A percentile compares a stretch with the other conserved stretches of the same genome.
These are phyloP conservation scores for Leptodermis oblonga DNA, from an alignment of 257 asterid genomes.

Conservation along the genomic window DNA sequence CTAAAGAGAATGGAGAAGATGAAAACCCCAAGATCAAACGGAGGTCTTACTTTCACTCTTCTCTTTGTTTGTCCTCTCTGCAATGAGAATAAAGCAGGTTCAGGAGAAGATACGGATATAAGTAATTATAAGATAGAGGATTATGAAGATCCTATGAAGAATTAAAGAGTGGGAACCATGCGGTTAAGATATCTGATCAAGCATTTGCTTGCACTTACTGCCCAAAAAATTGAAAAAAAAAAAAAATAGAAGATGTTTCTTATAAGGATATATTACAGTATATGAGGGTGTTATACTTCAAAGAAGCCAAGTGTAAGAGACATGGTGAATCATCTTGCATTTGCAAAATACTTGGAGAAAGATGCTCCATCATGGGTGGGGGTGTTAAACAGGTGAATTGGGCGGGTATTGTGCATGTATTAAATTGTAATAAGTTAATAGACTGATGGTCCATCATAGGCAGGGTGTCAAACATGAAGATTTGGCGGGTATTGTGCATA, in stretches of 20 bases:
- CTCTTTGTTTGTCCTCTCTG: no score
- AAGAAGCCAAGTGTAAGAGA: slow-evolving; percentile 52
- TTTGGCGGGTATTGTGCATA: no score
- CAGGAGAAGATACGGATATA: slow-evolving; percentile 40
- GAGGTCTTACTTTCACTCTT: no score
- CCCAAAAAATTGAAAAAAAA: slow-evolving; percentile 58
- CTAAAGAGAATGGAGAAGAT: no score
- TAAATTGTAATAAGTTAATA: no score
- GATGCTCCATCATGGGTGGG: no score
- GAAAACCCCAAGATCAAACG: no score
- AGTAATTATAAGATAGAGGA: slow-evolving; percentile 41
- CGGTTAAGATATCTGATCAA: slow-evolving; percentile 46
- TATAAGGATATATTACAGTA: slow-evolving; percentile 67
- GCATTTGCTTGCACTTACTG: slow-evolving; percentile 74
- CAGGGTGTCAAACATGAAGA: no score
- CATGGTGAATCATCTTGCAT: slow-evolving; percentile 64
- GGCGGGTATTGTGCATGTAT: no score
- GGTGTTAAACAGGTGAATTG: no score
- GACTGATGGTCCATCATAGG: slow-evolving; percentile 42
- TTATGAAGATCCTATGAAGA: slow-evolving; percentile 33
- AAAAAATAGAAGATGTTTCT: slow-evolving; percentile 45
- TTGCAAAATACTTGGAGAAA: slow-evolving; percentile 60
- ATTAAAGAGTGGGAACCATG: slow-evolving; percentile 52
- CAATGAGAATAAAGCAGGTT: no score
- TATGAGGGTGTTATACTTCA: slow-evolving; percentile 47